A percentile compares a stretch with the other conserved stretches of the same genome.
phyloP scores from a whole-genome alignment of 768 basidiomycete species.

The Leccinum arenicola region DNA sequence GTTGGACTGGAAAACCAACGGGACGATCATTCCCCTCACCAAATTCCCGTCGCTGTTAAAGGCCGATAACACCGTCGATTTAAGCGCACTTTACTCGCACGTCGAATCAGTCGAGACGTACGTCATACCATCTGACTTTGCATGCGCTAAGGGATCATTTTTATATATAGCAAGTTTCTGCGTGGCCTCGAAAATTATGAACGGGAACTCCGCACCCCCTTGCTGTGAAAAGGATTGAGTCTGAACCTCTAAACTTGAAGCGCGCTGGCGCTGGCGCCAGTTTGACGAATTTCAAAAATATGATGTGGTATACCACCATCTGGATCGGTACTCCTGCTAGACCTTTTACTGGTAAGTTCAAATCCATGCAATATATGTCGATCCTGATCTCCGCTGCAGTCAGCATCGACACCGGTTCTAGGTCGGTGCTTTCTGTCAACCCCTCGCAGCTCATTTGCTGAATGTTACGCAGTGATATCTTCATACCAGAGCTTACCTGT shows the following conservation, averaged over 20 bases:
- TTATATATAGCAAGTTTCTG: too few species aligned
- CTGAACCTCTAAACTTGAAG: background rate
- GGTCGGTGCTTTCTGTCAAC: background rate
- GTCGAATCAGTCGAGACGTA: too few species aligned
- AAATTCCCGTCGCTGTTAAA: too few species aligned
- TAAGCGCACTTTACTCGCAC: too few species aligned
- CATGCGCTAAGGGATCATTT: too few species aligned
- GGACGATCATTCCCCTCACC: too few species aligned
- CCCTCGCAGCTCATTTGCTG: background rate
- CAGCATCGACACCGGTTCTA: background rate
- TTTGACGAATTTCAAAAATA: background rate
- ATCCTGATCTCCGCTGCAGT: background rate
- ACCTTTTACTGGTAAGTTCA: background rate
- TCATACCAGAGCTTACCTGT: background rate
- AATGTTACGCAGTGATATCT: background rate
- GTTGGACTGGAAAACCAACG: too few species aligned
- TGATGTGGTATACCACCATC: background rate
- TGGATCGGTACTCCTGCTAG: background rate
- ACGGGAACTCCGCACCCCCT: too few species aligned
- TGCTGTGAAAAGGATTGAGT: too few species aligned
- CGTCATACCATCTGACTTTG: too few species aligned
- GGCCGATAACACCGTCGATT: too few species aligned
- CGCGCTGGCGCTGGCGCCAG: background rate
- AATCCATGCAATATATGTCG: background rate
- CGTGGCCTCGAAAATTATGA: too few species aligned